Percentiles rank a stretch among this genome's conserved stretches.
phyloP scores from a whole-genome alignment of 805 yeast genomes.

The Blastobotrys chiropterorum region DNA sequence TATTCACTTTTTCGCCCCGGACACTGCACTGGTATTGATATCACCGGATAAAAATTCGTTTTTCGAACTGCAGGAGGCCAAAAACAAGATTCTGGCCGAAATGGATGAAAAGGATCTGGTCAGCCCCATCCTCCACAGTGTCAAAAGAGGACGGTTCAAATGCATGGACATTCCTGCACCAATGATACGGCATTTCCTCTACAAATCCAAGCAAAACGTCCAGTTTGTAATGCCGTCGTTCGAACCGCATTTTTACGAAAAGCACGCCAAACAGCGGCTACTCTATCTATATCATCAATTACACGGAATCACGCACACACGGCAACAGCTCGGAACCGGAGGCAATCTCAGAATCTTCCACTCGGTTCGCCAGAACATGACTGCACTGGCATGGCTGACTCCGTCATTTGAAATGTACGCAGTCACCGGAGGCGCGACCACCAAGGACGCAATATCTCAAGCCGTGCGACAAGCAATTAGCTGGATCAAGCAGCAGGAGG shows the following conservation, averaged over 20 bases:
- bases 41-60: slow-evolving; percentile 75
- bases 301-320: slow-evolving; percentile 34
- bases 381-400: slow-evolving; percentile 50
- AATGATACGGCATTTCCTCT: slow-evolving; percentile 69
- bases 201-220: slow-evolving; percentile 60
- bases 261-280: slow-evolving; percentile 22
- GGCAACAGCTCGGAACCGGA: slow-evolving; percentile 6
- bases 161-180: slow-evolving; percentile 50
- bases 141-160: slow-evolving; percentile 35
- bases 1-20: slow-evolving; percentile 50
- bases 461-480: slow-evolving; percentile 59
- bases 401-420: slow-evolving; percentile 58
- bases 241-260: slow-evolving; percentile 34
- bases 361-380: slow-evolving; percentile 19
- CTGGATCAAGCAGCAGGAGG: slow-evolving; percentile 73
- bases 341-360: slow-evolving; percentile 26
- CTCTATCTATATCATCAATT: slow-evolving; percentile 29
- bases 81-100: slow-evolving; percentile 44
- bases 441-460: slow-evolving; percentile 49
- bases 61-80: slow-evolving; percentile 61
- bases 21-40: slow-evolving; percentile 41
- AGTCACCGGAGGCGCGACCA: slow-evolving; percentile 51
- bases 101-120: slow-evolving; percentile 35
- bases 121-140: slow-evolving; percentile 34
- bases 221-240: slow-evolving; percentile 50